Evolutionary conservation across 345 rosid genomes (phyloP).

Genomic region (Citrus sinensis): DNA sequence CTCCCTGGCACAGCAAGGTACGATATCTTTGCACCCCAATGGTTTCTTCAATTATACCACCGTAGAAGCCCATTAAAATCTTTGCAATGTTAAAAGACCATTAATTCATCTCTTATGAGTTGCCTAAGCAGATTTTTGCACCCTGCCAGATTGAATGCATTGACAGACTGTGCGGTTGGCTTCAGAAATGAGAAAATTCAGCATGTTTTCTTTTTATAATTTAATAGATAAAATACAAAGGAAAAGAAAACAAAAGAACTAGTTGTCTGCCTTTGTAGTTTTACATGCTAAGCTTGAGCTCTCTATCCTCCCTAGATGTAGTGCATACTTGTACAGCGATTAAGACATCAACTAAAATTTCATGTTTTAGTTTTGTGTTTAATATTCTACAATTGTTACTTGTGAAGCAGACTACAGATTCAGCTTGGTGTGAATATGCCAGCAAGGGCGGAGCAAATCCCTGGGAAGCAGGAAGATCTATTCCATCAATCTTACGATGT

Average conservation of each 20-base stretch:
- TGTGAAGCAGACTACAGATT: constrained; percentile 67
- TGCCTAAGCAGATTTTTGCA: neutral
- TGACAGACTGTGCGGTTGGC: neutral
- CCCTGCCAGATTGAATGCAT: neutral
- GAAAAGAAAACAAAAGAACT: neutral
- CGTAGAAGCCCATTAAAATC: neutral
- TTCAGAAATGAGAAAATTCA: neutral
- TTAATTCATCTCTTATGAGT: neutral
- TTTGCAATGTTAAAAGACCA: neutral
- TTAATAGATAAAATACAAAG: neutral
- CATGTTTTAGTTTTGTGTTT: neutral
- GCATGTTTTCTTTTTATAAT: neutral
- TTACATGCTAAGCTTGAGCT: neutral
- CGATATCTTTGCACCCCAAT: constrained; percentile 10
- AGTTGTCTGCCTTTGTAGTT: neutral
- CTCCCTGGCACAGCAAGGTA: constrained; percentile 99
- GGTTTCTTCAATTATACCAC: neutral
- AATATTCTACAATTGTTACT: neutral
- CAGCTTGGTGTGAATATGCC: constrained; percentile 99
- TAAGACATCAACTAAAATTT: too few relatives aligned
- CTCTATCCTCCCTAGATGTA: neutral
- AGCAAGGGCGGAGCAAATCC: constrained; percentile 79
- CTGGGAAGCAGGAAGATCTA: constrained; percentile 70
- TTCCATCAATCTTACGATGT: constrained; percentile 74
- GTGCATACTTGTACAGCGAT: neutral